Evolutionary conservation across 2,329 filamentous ascomycete species (phyloP).

Genomic region (Stagonosporopsis chrysanthemi): DNA sequence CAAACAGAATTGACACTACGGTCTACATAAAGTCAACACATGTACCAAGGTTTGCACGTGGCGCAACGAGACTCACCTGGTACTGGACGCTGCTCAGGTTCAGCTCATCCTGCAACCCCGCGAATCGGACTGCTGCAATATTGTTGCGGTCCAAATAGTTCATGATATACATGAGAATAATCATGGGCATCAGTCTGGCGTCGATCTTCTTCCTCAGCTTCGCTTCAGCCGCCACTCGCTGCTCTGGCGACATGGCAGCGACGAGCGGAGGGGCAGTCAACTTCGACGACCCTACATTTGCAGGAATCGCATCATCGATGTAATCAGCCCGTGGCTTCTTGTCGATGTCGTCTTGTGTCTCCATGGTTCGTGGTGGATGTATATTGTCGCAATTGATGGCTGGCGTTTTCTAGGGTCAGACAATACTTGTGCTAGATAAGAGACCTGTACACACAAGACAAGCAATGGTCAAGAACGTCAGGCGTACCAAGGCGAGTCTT

Average conservation of each 20-base stretch:
- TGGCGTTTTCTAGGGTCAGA: no score
- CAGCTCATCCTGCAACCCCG: no score
- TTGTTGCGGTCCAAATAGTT: slow-evolving; percentile 78
- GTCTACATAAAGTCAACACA: no score
- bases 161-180: slow-evolving; percentile 78
- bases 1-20: no score
- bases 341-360: no score
- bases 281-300: slow-evolving; percentile 25
- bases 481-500: slow-evolving; percentile 26
- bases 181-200: slow-evolving; percentile 69
- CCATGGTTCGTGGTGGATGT: no score
- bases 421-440: not conserved
- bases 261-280: slow-evolving; percentile 45
- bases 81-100: no score
- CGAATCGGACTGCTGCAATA: slow-evolving; percentile 62
- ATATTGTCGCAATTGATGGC: no score
- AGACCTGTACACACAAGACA: not conserved
- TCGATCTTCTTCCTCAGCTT: slow-evolving; percentile 66
- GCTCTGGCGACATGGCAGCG: slow-evolving; percentile 57
- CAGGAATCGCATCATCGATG: slow-evolving; percentile 31
- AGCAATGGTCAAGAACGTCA: slow-evolving; percentile 5
- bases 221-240: slow-evolving; percentile 62
- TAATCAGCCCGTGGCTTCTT: slow-evolving; percentile 20
- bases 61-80: no score
- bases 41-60: no score